Base-by-base conservation (phyloP, 2,329 filamentous ascomycete species). In the Aspergillus unguis region DNA sequence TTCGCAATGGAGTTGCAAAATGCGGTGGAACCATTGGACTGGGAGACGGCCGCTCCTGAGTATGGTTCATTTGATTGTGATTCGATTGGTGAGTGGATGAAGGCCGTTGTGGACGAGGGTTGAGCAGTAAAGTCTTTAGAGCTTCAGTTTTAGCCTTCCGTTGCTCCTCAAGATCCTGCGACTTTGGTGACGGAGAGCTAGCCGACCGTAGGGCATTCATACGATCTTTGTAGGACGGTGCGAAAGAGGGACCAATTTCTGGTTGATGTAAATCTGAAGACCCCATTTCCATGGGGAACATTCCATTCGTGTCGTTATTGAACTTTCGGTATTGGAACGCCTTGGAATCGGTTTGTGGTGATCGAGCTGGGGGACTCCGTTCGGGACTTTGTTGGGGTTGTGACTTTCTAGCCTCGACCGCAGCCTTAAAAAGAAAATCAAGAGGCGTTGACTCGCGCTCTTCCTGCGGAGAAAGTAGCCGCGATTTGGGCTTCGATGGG, bases 341-440 rank as follows among this genome's bases (percentile, higher is more conserved):
- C 52, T 70, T 61, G 52, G 69, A 61, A 57, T 72, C 67, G 53
- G 69, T 63, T 56, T 65, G 67, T 23, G 82, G 81, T n/a, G 80
- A 84, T 53, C 80, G 77, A 4, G 79, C 75, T 7, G 73, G 70
- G 6, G 71, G 63, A 31, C 69, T 64, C 23, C 59, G 60, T 59
- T 60, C 74, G 53, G 63, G 73, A 60, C 62, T 78, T 57, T 77
- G 77, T 47, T 75, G 70, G 11, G 78, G 76, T 59, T 80, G 84
- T 23, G 77, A 77, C 53, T 80, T 88, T 55, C 71, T 70, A 25
- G 74, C 70, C 56, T 88, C 86, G 45, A 88, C 83, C 62, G 96
- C 88, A 32, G 90, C 91, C 56, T 87, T 86, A 77, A 97, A 97
- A 67, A 97, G 86, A 57, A 95, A 81, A 63, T 97, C 92, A 4